Evolutionary conservation across 495 filamentous ascomycete species (phyloP).

Genomic region (Aspergillus olivimuriae): DNA sequence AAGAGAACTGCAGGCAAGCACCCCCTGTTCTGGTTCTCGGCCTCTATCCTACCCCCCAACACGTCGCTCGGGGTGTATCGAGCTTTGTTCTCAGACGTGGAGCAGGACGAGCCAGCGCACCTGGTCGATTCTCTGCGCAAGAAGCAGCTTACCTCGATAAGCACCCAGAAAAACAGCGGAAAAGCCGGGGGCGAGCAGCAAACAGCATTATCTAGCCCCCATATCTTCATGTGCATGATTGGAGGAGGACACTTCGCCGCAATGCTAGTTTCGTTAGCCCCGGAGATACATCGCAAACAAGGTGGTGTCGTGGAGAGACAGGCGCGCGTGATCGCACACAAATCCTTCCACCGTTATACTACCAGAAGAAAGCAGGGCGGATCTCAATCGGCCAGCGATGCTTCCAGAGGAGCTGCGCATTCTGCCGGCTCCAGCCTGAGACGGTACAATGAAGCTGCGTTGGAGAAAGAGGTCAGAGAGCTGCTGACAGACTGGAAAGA

Average conservation of each 20-base stretch:
- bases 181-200: constrained; percentile 37
- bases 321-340: constrained; percentile 83
- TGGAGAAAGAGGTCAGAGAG: constrained; percentile 74
- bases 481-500: constrained; percentile 75
- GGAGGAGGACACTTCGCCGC: constrained; percentile 96
- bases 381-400: constrained; percentile 86
- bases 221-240: constrained; percentile 97
- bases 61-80: constrained; percentile 80
- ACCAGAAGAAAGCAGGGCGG: constrained; percentile 95
- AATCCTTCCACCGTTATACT: constrained; percentile 96
- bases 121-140: constrained; percentile 61
- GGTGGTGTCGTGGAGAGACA: constrained; percentile 69
- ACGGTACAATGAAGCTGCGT: constrained; percentile 86
- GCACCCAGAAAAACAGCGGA: constrained; percentile 37
- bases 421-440: constrained; percentile 86
- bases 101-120: constrained; percentile 55
- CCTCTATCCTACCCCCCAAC: constrained; percentile 65
- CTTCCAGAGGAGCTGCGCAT: constrained; percentile 83
- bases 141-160: constrained; percentile 67
- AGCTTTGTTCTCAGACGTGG: constrained; percentile 66
- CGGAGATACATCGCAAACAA: constrained; percentile 64
- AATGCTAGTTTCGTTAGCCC: constrained; percentile 85
- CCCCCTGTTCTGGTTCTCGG: constrained; percentile 81
- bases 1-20: constrained; percentile 57
- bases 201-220: constrained; percentile 56